A percentile compares a stretch with the other conserved stretches of the same genome.
Conservation (phyloP, 805 yeast genomes). For the Candida awuae region DNA sequence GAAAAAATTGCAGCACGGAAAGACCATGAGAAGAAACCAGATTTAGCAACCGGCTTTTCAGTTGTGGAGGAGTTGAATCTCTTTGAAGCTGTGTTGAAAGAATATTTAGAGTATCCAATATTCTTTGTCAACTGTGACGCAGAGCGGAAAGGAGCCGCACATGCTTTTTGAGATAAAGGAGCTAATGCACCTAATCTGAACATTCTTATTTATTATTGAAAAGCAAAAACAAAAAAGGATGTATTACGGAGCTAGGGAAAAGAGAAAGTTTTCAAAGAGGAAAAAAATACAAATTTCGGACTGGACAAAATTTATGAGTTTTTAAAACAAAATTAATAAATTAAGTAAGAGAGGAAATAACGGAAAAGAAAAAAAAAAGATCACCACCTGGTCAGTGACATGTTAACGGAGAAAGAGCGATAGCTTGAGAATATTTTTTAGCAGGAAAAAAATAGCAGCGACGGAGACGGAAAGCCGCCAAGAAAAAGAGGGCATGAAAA, state of each 20-base stretch:
- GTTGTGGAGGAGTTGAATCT: not conserved
- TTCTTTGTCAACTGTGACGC: not conserved
- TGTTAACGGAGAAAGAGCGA: too few relatives aligned
- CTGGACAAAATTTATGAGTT: too few relatives aligned
- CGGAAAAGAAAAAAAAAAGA: too few relatives aligned
- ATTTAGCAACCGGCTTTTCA: constrained; percentile 7
- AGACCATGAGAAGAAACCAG: constrained; percentile 30
- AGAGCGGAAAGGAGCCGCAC: not conserved
- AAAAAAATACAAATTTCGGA: too few relatives aligned
- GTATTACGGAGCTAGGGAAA: not conserved
- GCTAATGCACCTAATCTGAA: not conserved
- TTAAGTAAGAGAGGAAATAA: too few relatives aligned
- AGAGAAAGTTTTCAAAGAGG: not conserved
- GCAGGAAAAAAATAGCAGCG: too few relatives aligned
- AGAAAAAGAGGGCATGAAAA: too few relatives aligned
- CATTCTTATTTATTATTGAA: too few relatives aligned
- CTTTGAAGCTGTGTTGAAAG: not conserved
- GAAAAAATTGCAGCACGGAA: constrained; percentile 47
- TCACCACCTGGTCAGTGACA: too few relatives aligned
- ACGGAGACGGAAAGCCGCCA: too few relatives aligned
- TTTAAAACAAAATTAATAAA: too few relatives aligned
- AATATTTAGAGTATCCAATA: not conserved
- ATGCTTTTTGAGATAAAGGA: not conserved
- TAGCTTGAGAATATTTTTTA: too few relatives aligned
- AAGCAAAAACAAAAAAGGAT: not conserved